phyloP scores from a whole-genome alignment of 2,329 filamentous ascomycete genomes.

The Fusarium nygamai region DNA sequence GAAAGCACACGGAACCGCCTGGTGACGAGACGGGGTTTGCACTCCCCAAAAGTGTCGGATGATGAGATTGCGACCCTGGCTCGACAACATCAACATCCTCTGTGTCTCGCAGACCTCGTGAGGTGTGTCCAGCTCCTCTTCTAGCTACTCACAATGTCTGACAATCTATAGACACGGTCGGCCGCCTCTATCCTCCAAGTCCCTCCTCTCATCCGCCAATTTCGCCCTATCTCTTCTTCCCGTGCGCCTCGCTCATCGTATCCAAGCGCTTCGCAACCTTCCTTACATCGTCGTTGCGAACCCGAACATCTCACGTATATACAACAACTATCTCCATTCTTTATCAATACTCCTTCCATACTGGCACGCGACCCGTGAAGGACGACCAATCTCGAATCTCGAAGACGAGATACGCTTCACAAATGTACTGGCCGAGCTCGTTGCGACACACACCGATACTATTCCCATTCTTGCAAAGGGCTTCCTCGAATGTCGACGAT shows the following conservation, averaged over 20 bases:
- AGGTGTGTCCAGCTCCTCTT: constrained; percentile 64
- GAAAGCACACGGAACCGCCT: background rate
- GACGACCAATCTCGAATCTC: constrained; percentile 63
- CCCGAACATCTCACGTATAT: constrained; percentile 91
- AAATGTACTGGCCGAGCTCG: constrained; percentile 92
- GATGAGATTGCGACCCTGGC: constrained; percentile 83
- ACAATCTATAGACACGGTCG: constrained; percentile 69
- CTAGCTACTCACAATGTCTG: background rate
- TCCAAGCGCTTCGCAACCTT: constrained; percentile 90
- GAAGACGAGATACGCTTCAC: constrained; percentile 93
- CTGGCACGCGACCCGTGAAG: constrained; percentile 59
- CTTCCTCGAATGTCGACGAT: constrained; percentile 92
- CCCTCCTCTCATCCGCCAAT: constrained; percentile 89
- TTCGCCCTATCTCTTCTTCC: constrained; percentile 94
- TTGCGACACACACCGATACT: constrained; percentile 92
- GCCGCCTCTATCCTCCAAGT: constrained; percentile 82
- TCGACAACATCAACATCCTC: constrained; percentile 77
- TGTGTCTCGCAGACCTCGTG: constrained; percentile 89
- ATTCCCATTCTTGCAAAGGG: constrained; percentile 92
- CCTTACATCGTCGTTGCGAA: constrained; percentile 99
- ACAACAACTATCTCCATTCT: constrained; percentile 95
- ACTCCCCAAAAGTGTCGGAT: constrained; percentile 62
- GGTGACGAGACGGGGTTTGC: constrained; percentile 20
- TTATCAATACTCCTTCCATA: constrained; percentile 91
- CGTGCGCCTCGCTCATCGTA: constrained; percentile 90